These are phyloP conservation scores for Tagetes patula DNA, from an alignment of 129 eudicot genomes.

Conservation along the genomic window DNA sequence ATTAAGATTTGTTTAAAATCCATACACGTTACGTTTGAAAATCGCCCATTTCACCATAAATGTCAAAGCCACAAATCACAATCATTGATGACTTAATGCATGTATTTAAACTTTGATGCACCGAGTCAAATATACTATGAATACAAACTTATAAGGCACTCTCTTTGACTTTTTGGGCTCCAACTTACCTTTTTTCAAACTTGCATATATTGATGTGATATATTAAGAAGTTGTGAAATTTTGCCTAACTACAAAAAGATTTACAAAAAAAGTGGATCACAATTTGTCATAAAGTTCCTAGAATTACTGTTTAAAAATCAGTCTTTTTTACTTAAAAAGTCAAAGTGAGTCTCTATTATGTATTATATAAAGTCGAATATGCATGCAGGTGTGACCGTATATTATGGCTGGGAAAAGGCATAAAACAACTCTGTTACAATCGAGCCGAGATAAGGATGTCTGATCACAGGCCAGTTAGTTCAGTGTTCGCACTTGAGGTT, in stretches of 20 bases:
- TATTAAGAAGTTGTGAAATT: not conserved
- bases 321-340: constrained; percentile 14
- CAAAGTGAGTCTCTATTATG: not conserved
- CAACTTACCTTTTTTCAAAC: not conserved
- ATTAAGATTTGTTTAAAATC: no score
- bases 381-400: constrained; percentile 98
- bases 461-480: constrained; percentile 96
- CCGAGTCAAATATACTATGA: not conserved
- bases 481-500: constrained; percentile 68
- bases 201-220: not conserved
- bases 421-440: constrained; percentile 72
- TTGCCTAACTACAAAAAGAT: not conserved
- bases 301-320: not conserved
- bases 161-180: not conserved
- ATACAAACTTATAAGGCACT: not conserved
- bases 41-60: not conserved
- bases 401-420: constrained; percentile 88
- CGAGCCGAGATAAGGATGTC: constrained; percentile 73
- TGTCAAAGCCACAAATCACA: not conserved
- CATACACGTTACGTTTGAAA: not conserved
- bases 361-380: constrained; percentile 1
- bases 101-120: not conserved
- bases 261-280: not conserved
- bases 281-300: not conserved
- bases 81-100: not conserved